These are phyloP conservation scores for Aspergillus homomorphus DNA, from an alignment of 495 filamentous ascomycete species.

Conservation along the genomic window DNA sequence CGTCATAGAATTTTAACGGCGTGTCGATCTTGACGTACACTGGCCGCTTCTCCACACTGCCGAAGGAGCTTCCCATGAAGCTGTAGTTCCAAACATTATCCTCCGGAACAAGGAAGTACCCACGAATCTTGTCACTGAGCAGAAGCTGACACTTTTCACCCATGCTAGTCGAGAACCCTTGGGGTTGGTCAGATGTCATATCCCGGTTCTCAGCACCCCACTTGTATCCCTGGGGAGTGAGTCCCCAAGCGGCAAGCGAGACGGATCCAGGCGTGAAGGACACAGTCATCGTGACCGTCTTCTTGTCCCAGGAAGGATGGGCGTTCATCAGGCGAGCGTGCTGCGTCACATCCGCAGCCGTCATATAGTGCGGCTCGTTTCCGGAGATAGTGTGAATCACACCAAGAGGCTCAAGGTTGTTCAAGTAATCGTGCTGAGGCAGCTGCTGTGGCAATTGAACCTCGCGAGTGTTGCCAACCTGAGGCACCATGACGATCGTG, in stretches of 20 bases:
- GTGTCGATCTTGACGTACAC: slow-evolving; percentile 92
- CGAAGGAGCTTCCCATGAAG: slow-evolving; percentile 91
- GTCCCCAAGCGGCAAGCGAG: slow-evolving; percentile 85
- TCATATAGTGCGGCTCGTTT: slow-evolving; percentile 95
- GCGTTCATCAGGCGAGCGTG: slow-evolving; percentile 84
- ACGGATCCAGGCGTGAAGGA: slow-evolving; percentile 99
- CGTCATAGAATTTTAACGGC: slow-evolving; percentile 85
- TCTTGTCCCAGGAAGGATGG: slow-evolving; percentile 86
- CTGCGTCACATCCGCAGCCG: slow-evolving; percentile 87
- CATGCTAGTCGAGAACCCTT: slow-evolving; percentile 89
- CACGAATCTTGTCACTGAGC: slow-evolving; percentile 85
- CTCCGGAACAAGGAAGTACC: slow-evolving; percentile 94
- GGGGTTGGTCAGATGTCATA: slow-evolving; percentile 81
- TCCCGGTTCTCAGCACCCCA: slow-evolving; percentile 98
- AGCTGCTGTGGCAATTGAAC: slow-evolving; percentile 89
- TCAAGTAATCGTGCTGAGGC: slow-evolving; percentile 89
- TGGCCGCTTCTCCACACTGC: slow-evolving; percentile 81
- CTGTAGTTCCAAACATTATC: slow-evolving; percentile 94
- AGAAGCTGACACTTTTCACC: slow-evolving; percentile 94
- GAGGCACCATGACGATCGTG: slow-evolving; percentile 95
- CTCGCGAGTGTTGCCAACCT: slow-evolving; percentile 90
- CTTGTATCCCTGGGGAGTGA: slow-evolving; percentile 89
- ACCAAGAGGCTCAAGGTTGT: slow-evolving; percentile 84
- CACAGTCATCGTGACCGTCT: slow-evolving; percentile 93
- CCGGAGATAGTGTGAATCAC: slow-evolving; percentile 94